These are phyloP conservation scores for Candolleomyces eurysporus DNA, from an alignment of 768 basidiomycete species.

Conservation along the genomic window DNA sequence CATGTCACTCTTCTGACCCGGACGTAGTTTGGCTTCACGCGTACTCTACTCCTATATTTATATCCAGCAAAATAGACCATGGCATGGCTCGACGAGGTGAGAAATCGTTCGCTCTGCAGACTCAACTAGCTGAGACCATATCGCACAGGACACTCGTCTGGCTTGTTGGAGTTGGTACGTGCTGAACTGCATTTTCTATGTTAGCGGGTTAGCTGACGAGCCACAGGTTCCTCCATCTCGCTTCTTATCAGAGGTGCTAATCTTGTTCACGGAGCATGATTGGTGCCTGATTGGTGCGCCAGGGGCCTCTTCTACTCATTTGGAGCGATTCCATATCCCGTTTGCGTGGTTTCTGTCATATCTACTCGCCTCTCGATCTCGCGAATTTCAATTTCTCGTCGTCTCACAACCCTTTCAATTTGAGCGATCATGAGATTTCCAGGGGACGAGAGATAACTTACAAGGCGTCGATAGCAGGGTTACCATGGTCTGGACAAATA, in stretches of 20 bases:
- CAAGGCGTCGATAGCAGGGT: no score
- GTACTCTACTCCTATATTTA: slow-evolving; percentile 5
- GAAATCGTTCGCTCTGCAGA: not conserved
- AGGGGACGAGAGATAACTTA: no score
- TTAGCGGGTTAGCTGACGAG: not conserved
- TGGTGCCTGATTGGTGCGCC: not conserved
- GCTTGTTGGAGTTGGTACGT: not conserved
- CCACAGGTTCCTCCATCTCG: not conserved
- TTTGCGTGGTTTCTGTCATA: no score
- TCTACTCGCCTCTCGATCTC: no score
- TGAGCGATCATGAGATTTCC: no score
- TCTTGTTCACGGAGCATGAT: not conserved
- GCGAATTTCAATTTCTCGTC: no score
- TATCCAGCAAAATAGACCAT: slow-evolving; percentile 3
- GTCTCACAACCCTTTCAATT: no score
- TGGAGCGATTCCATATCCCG: no score
- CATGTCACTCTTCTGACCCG: not conserved
- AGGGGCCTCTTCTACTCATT: no score
- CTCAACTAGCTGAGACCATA: not conserved
- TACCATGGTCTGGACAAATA: no score
- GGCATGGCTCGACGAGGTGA: not conserved
- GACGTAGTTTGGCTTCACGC: slow-evolving; percentile 4
- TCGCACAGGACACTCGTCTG: not conserved
- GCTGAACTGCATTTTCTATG: not conserved
- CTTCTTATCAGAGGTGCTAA: not conserved